Percentiles rank a stretch among this genome's conserved stretches.
These are phyloP conservation scores for Pleurotus citrinopileatus DNA, from an alignment of 768 basidiomycete species.

Conservation along the genomic window DNA sequence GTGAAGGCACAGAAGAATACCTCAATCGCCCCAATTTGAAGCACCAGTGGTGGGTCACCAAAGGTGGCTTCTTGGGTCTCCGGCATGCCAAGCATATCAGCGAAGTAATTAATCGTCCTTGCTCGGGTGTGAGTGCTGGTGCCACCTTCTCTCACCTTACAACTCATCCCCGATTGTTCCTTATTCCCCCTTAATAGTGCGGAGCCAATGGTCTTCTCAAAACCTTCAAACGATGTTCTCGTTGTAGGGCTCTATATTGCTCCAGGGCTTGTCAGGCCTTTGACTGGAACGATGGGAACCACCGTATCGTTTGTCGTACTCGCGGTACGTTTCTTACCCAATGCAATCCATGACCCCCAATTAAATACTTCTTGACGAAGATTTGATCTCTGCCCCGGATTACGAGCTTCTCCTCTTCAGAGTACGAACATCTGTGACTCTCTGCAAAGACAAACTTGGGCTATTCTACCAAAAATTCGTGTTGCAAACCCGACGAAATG, in stretches of 20 bases:
- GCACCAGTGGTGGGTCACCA: no score
- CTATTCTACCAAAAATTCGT: neutral
- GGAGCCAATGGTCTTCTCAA: neutral
- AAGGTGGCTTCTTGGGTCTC: no score
- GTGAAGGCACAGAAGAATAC: no score
- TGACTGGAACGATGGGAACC: neutral
- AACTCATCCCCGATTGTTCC: neutral
- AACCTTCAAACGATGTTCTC: neutral
- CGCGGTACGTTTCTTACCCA: neutral
- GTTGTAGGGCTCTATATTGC: neutral
- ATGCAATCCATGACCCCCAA: neutral
- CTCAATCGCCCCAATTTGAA: no score
- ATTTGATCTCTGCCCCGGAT: neutral
- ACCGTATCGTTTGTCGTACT: neutral
- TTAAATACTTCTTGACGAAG: neutral
- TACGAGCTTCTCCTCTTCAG: neutral
- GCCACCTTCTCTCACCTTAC: neutral
- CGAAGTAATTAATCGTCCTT: no score
- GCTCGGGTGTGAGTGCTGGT: no score
- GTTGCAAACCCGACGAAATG: neutral
- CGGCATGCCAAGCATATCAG: no score
- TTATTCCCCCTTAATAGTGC: neutral
- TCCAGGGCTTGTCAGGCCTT: neutral
- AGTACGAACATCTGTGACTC: neutral
- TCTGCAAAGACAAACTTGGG: neutral